Evolutionary conservation across 139 green algal species (phyloP).

Genomic region (Chlamydomonas sp.): DNA sequence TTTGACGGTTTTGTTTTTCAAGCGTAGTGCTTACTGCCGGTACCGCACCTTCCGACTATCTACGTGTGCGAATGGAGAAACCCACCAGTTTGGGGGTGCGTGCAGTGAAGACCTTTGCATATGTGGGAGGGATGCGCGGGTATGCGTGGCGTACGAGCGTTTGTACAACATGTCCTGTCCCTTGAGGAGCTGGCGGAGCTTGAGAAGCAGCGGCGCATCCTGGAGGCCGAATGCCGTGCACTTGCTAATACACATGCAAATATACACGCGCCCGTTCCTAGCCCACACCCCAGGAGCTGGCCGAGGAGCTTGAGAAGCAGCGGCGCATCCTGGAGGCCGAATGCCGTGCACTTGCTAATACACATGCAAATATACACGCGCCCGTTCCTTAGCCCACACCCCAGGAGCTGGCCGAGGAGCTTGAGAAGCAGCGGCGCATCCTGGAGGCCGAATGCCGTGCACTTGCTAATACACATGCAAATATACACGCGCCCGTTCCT

Average conservation of each 20-base stretch:
- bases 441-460: too few relatives aligned
- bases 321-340: slow-evolving; percentile 2
- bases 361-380: neutral
- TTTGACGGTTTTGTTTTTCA: too few relatives aligned
- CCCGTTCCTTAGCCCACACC: neutral
- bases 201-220: slow-evolving; percentile 32
- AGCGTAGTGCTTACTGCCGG: too few relatives aligned
- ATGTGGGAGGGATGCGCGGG: too few relatives aligned
- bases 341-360: too few relatives aligned
- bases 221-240: too few relatives aligned
- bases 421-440: slow-evolving; percentile 34
- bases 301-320: slow-evolving; percentile 45
- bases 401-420: slow-evolving; percentile 40
- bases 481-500: neutral
- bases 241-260: neutral
- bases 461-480: neutral
- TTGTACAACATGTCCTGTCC: too few relatives aligned
- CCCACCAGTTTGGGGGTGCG: too few relatives aligned
- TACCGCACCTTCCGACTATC: too few relatives aligned
- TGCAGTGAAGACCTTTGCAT: too few relatives aligned
- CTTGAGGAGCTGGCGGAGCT: slow-evolving; percentile 30
- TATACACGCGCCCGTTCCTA: neutral
- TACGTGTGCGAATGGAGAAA: too few relatives aligned
- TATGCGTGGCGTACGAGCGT: too few relatives aligned
- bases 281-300: neutral